phyloP scores from a whole-genome alignment of 305 asterid species.

The Solanum aculeatissimum region DNA sequence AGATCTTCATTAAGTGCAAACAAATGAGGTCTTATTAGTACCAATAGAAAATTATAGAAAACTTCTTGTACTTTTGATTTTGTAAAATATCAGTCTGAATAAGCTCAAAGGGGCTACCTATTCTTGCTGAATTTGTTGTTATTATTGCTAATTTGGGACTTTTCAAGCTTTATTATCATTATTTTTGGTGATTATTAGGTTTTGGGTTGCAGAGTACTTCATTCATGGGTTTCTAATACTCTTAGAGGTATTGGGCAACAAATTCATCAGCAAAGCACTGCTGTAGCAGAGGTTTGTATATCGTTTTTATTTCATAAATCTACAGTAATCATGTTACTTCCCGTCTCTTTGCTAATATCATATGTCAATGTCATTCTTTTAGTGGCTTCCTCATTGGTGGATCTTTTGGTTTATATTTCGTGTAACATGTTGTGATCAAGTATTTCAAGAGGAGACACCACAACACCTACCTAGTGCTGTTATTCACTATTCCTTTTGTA shows the following conservation, averaged over 20 bases:
- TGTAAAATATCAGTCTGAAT: not conserved
- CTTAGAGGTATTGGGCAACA: conserved; percentile 41
- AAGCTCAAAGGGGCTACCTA: not conserved
- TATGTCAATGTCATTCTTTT: not conserved
- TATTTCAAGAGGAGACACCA: not conserved
- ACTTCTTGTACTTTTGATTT: not conserved
- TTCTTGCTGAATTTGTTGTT: not conserved
- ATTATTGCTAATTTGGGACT: not conserved
- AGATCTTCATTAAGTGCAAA: not conserved
- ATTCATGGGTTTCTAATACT: conserved; percentile 79
- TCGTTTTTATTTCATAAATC: not conserved
- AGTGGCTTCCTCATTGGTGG: not conserved
- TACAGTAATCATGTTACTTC: not conserved
- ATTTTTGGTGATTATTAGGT: conserved; percentile 71
- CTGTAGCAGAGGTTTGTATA: conserved; percentile 41
- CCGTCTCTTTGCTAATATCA: not conserved
- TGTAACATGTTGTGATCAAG: not conserved
- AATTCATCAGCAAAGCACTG: conserved; percentile 37
- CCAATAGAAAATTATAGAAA: not conserved
- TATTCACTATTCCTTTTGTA: not conserved
- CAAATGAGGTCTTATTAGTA: not conserved
- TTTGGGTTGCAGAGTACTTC: conserved; percentile 80
- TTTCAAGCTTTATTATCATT: conserved; percentile 10
- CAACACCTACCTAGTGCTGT: not conserved
- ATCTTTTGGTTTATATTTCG: not conserved